A percentile compares a stretch with the other conserved stretches of the same genome.
These are phyloP conservation scores for Leptomonas pyrrhocoris DNA, from an alignment of 208 protist species.

Conservation along the genomic window DNA sequence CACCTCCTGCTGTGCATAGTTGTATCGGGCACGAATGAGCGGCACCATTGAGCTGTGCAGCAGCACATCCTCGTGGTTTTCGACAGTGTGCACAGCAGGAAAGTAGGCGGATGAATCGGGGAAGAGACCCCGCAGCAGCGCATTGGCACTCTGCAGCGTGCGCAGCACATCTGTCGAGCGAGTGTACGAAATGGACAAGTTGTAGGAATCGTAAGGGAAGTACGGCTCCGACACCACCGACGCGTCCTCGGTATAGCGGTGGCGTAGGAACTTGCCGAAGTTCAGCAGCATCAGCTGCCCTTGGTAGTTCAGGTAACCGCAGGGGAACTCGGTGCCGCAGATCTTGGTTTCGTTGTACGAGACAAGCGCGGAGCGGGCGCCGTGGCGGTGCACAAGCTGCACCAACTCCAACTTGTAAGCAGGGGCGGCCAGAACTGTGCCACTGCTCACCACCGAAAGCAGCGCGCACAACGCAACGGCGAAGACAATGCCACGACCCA, in stretches of 20 bases:
- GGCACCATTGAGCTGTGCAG: slow-evolving; percentile 34
- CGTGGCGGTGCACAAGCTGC: slow-evolving; percentile 69
- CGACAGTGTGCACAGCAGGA: slow-evolving; percentile 62
- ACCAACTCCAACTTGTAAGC: slow-evolving; percentile 41
- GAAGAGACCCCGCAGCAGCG: slow-evolving; percentile 52
- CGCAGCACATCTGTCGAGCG: slow-evolving; percentile 63
- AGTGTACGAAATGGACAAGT: slow-evolving; percentile 50
- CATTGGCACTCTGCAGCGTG: slow-evolving; percentile 59
- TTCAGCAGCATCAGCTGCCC: slow-evolving; percentile 50
- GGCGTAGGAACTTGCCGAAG: slow-evolving; percentile 45
- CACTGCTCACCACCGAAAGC: slow-evolving; percentile 16
- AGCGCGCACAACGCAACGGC: slow-evolving; percentile 45
- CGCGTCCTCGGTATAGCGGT: slow-evolving; percentile 41
- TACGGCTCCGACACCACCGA: slow-evolving; percentile 25
- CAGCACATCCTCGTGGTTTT: slow-evolving; percentile 23
- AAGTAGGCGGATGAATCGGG: slow-evolving; percentile 26
- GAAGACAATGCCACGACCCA: background rate
- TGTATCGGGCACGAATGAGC: slow-evolving; percentile 25
- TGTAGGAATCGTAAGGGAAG: slow-evolving; percentile 47
- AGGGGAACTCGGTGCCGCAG: slow-evolving; percentile 49
- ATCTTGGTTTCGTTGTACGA: slow-evolving; percentile 43
- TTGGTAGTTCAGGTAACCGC: slow-evolving; percentile 50
- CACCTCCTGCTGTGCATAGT: slow-evolving; percentile 28
- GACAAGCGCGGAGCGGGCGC: slow-evolving; percentile 41
- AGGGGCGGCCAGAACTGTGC: slow-evolving; percentile 9